Evolutionary conservation across 768 basidiomycete species (phyloP).

Genomic region (Cystobasidium ongulense): DNA sequence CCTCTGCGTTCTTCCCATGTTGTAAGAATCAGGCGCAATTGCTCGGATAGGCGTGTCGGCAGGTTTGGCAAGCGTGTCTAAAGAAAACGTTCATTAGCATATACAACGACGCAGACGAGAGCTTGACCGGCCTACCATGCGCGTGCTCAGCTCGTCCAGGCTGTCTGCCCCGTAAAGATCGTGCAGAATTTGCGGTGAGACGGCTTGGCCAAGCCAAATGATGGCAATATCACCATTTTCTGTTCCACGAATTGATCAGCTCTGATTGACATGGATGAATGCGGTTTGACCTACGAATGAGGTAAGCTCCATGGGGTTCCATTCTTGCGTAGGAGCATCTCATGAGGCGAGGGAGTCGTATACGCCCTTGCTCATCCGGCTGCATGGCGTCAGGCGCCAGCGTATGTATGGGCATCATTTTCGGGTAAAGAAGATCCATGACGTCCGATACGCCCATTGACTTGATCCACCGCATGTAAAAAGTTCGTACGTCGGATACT

Average conservation of each 20-base stretch:
- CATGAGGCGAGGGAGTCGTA: slow-evolving; percentile 68
- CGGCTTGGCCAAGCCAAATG: slow-evolving; percentile 79
- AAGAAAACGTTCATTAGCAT: slow-evolving; percentile 8
- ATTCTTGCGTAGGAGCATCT: slow-evolving; percentile 74
- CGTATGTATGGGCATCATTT: slow-evolving; percentile 78
- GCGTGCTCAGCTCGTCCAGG: slow-evolving; percentile 58
- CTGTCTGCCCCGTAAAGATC: slow-evolving; percentile 83
- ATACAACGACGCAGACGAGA: background rate
- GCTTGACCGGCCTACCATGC: slow-evolving; percentile 53
- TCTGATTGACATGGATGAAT: background rate
- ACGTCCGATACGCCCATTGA: slow-evolving; percentile 61
- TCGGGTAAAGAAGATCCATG: slow-evolving; percentile 77
- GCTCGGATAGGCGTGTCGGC: slow-evolving; percentile 66
- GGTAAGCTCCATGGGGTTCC: slow-evolving; percentile 83
- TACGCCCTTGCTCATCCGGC: slow-evolving; percentile 56
- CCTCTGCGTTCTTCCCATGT: slow-evolving; percentile 48
- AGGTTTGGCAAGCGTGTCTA: slow-evolving; percentile 65
- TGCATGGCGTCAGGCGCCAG: slow-evolving; percentile 63
- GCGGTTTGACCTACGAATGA: slow-evolving; percentile 58
- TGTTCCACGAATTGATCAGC: slow-evolving; percentile 43
- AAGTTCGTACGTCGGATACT: slow-evolving; percentile 86
- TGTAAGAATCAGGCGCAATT: slow-evolving; percentile 77
- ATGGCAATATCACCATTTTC: slow-evolving; percentile 82
- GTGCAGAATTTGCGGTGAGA: slow-evolving; percentile 67
- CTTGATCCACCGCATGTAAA: slow-evolving; percentile 66